These are phyloP conservation scores for Polyporus tsugae DNA, from an alignment of 1,284 basidiomycete species.

Conservation along the genomic window DNA sequence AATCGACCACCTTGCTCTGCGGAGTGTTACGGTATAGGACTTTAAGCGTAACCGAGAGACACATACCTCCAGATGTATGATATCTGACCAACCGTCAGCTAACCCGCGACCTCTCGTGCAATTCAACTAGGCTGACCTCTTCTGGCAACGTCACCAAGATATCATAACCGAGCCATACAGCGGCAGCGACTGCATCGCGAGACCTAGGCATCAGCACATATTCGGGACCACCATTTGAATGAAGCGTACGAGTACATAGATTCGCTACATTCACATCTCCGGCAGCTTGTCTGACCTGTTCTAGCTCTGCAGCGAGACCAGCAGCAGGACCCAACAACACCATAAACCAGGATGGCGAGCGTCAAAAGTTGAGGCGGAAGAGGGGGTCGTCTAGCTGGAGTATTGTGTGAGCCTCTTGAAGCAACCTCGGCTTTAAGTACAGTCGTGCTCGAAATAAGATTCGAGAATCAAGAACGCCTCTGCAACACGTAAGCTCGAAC, in stretches of 20 bases:
- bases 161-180: conserved; percentile 25
- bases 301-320: conserved; percentile 7
- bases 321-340: conserved; percentile 13
- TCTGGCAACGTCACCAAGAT: conserved; percentile 21
- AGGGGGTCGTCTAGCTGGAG: background rate
- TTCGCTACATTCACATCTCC: conserved; percentile 16
- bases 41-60: background rate
- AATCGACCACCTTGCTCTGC: conserved; percentile 25
- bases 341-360: conserved; percentile 17
- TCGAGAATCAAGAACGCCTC: background rate
- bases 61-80: conserved; percentile 24
- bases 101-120: too few relatives aligned
- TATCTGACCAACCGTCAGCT: conserved; percentile 7
- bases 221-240: too few relatives aligned
- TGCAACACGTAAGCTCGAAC: conserved; percentile 1
- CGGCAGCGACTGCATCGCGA: conserved; percentile 16
- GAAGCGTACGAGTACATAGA: conserved; percentile 19
- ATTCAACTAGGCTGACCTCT: conserved; percentile 17
- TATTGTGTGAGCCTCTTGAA: background rate
- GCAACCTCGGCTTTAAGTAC: background rate
- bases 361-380: background rate
- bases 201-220: background rate
- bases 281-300: conserved; percentile 12
- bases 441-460: background rate
- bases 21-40: background rate